Percentiles rank a stretch among this genome's conserved stretches.
Conservation (phyloP, 2,329 filamentous ascomycete genomes). For the Aspergillus brasiliensis region DNA sequence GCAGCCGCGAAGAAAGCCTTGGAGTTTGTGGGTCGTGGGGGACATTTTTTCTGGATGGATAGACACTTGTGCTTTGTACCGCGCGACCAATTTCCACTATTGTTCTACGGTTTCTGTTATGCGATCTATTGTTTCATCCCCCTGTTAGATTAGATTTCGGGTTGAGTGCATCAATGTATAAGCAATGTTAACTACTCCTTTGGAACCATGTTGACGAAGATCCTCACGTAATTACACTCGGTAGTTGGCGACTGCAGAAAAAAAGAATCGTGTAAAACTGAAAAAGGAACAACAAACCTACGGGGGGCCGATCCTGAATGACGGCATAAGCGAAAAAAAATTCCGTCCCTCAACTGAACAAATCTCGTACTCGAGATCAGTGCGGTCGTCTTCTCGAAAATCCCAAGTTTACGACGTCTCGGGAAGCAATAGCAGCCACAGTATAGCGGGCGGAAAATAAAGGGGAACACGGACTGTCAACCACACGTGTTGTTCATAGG, state of each 20-base stretch:
- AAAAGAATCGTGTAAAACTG: not conserved
- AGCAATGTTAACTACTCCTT: not conserved
- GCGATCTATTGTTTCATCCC: not conserved
- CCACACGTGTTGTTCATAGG: not conserved
- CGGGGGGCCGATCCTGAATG: not conserved
- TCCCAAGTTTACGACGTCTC: not conserved
- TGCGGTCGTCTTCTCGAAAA: not conserved
- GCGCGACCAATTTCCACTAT: not conserved
- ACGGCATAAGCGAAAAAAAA: not conserved
- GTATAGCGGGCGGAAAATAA: not conserved
- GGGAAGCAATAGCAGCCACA: not conserved
- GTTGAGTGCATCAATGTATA: constrained; percentile 1
- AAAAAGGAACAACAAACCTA: not conserved
- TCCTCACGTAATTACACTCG: not conserved
- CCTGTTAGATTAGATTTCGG: constrained; percentile 6
- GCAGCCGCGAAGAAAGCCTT: constrained; percentile 16
- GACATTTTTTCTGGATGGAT: not conserved
- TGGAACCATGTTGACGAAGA: not conserved
- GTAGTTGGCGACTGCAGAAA: not conserved
- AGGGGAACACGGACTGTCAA: not conserved
- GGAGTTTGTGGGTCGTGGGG: constrained; percentile 12
- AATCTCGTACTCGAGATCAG: not conserved
- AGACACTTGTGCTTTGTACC: not conserved
- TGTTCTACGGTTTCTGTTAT: not conserved
- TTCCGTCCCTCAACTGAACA: not conserved